Conservation (phyloP, 2,329 filamentous ascomycete genomes). For the Nothopassalora personata region DNA sequence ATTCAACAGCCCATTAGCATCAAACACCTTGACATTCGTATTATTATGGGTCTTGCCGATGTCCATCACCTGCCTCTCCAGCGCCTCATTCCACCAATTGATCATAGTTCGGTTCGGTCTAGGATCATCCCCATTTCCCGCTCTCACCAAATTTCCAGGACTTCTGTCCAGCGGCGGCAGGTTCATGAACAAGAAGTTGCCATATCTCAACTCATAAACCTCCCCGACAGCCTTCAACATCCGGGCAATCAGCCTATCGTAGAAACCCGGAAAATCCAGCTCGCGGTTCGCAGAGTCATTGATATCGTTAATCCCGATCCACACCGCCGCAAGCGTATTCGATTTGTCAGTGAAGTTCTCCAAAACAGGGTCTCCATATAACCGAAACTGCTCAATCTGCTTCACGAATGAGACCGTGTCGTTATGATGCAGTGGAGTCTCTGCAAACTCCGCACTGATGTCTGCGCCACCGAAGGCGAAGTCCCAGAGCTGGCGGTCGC, state of each 20-base stretch:
- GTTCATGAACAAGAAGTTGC: neutral
- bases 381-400: neutral
- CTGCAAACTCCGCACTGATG: neutral
- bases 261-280: slow-evolving; percentile 43
- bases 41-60: slow-evolving; percentile 34
- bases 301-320: slow-evolving; percentile 55
- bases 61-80: slow-evolving; percentile 31
- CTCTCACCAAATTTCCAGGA: neutral
- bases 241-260: slow-evolving; percentile 41
- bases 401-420: neutral
- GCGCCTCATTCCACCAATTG: slow-evolving; percentile 40
- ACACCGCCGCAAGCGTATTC: slow-evolving; percentile 43
- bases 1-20: slow-evolving; percentile 41
- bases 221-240: neutral
- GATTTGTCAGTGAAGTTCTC: neutral
- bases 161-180: neutral
- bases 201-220: neutral
- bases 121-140: slow-evolving; percentile 19
- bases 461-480: neutral
- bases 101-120: slow-evolving; percentile 46
- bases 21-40: slow-evolving; percentile 40
- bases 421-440: neutral
- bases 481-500: neutral
- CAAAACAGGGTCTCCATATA: neutral
- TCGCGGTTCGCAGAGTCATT: slow-evolving; percentile 44